These are phyloP conservation scores for Erucastrum elatum DNA, from an alignment of 345 rosid species.

Conservation along the genomic window DNA sequence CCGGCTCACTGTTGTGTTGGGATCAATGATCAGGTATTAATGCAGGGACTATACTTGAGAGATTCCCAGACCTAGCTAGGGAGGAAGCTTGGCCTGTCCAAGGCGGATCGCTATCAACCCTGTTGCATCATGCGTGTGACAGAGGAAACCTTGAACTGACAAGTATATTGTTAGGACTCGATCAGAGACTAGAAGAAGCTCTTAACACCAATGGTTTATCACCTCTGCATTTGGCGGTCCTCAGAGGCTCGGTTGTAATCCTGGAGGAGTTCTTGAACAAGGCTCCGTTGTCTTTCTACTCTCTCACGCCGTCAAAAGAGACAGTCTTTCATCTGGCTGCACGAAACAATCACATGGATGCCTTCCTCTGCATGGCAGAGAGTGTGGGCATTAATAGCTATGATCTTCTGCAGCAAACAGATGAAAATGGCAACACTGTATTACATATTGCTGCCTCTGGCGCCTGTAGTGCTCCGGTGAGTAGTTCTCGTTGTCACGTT, in stretches of 20 bases:
- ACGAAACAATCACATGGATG: slow-evolving; percentile 46
- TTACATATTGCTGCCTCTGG: slow-evolving; percentile 51
- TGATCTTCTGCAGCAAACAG: slow-evolving; percentile 29
- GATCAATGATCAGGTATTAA: not conserved
- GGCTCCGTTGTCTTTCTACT: slow-evolving; percentile 4
- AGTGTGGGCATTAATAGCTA: slow-evolving; percentile 34
- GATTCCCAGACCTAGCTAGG: slow-evolving; percentile 41
- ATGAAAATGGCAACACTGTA: slow-evolving; percentile 51
- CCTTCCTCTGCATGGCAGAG: slow-evolving; percentile 45
- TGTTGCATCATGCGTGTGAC: slow-evolving; percentile 51
- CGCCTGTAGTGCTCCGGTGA: slow-evolving; percentile 16
- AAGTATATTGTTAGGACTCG: slow-evolving; percentile 44
- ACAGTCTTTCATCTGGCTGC: slow-evolving; percentile 57
- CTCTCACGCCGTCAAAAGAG: slow-evolving; percentile 34
- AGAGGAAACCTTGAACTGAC: slow-evolving; percentile 51
- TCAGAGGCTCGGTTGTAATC: slow-evolving; percentile 49
- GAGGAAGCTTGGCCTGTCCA: slow-evolving; percentile 18
- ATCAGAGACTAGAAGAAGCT: slow-evolving; percentile 37
- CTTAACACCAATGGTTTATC: slow-evolving; percentile 50
- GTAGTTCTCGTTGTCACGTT: not conserved
- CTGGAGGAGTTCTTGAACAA: slow-evolving; percentile 44
- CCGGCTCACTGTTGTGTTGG: not conserved
- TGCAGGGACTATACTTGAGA: not conserved
- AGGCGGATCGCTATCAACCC: slow-evolving; percentile 19
- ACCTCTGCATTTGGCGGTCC: slow-evolving; percentile 56